Evolutionary conservation across 441 rosid genomes (phyloP).

Genomic region (Cnidoscolus chayamansa): DNA sequence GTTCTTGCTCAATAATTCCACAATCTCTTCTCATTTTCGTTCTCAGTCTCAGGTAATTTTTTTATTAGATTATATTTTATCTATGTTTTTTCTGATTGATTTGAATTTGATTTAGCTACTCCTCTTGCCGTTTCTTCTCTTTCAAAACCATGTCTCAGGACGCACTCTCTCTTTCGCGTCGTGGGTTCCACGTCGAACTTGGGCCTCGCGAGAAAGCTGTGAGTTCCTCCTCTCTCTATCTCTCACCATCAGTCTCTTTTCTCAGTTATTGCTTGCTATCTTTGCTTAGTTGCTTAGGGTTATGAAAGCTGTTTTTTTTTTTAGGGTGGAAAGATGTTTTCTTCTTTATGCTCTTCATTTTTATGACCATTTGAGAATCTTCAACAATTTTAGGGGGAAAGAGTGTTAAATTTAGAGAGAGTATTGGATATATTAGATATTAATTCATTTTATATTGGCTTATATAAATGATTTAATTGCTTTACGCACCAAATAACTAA

Average conservation of each 20-base stretch:
- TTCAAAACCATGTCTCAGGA: slow-evolving; percentile 26
- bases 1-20: slow-evolving; percentile 45
- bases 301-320: background rate
- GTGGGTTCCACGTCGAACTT: slow-evolving; percentile 63
- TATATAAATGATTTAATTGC: no score
- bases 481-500: no score
- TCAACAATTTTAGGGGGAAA: no score
- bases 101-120: background rate
- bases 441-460: no score
- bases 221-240: slow-evolving; percentile 25
- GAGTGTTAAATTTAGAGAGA: no score
- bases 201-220: slow-evolving; percentile 95
- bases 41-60: slow-evolving; percentile 50
- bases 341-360: no score
- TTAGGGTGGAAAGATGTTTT: background rate
- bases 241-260: background rate
- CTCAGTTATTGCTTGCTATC: background rate
- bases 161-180: slow-evolving; percentile 42
- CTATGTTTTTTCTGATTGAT: background rate
- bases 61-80: background rate
- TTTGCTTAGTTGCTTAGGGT: background rate
- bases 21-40: slow-evolving; percentile 54
- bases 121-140: background rate
- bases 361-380: background rate
- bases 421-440: no score